Base-by-base conservation (phyloP, 768 basidiomycete species). In the Boletus reticuloceps region DNA sequence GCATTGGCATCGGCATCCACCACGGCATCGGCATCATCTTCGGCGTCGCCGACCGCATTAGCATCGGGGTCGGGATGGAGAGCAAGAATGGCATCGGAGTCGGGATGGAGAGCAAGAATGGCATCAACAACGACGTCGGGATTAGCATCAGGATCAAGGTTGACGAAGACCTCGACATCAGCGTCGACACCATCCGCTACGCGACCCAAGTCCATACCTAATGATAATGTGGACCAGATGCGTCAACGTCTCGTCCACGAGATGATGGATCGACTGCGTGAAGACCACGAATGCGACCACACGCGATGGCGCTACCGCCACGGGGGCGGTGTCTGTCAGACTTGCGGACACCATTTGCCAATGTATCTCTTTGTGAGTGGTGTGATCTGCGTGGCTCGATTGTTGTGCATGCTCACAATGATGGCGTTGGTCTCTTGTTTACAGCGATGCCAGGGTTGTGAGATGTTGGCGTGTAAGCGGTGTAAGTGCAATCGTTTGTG, bases 231-330 rank as follows among this genome's bases (percentile, higher is more conserved):
- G 2, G 47, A 59, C 37, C 3, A 43, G 14, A 40, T 10, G 47
- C 60, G 65, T 31, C 58, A 60, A 25, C 54, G 55, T 32, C 58
- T 68, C 46, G 67, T 79, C 3, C 60, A 39, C 13, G 60, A 69
- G 40, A 71, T 64, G 59, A 72, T 71, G 47, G 74, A 73, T 2
- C 54, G 72, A 5, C 69, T 88, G 39, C 68, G 82, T 10, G 67
- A 71, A 6, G 77, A 82, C 54, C 87, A 88, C 61, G 76, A 83
- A 3, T 88, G 86, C 53, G 17, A 55, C 12, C 70, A 76, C 4
- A 69, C 68, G 44, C 47, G n/a, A 1, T 86, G 84, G 83, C 67
- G 60, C 25, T 75, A 76, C 38, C 70, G 75, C 0, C 2, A 64
- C 3, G 82, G 81, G 0, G 74, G 72, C 0, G 79, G 77, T 6